A percentile compares a stretch with the other conserved stretches of the same genome.
Conservation (phyloP, 257 asterid genomes). For the Prunella vulgaris region DNA sequence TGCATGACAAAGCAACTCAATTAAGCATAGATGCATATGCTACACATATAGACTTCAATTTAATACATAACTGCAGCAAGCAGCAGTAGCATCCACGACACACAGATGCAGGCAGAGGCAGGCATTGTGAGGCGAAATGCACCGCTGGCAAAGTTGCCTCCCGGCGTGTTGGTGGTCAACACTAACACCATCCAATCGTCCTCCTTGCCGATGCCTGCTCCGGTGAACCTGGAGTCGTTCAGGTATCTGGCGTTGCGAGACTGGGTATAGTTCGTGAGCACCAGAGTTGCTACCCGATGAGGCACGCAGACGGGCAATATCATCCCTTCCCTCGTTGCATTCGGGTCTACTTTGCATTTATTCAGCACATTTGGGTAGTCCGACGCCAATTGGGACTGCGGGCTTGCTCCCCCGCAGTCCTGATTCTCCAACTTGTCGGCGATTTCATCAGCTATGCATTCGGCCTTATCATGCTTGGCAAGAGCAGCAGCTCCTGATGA, state of each 20-base stretch:
- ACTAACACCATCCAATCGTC: conserved; percentile 79
- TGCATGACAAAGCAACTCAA: no score
- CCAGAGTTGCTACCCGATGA: conserved; percentile 50
- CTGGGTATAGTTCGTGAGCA: conserved; percentile 72
- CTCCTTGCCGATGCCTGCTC: conserved; percentile 62
- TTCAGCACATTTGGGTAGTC: conserved; percentile 36
- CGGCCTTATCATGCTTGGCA: conserved; percentile 53
- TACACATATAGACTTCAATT: background rate
- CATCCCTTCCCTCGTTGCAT: conserved; percentile 54
- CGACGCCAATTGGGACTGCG: conserved; percentile 30
- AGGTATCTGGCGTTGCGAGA: conserved; percentile 43
- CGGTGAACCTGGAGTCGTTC: conserved; percentile 52
- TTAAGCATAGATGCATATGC: no score
- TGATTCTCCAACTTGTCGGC: conserved; percentile 45
- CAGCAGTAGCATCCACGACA: background rate
- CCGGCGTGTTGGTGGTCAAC: conserved; percentile 49
- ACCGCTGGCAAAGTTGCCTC: conserved; percentile 50
- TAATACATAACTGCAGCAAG: conserved; percentile 9
- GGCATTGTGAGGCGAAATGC: background rate
- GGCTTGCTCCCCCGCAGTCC: conserved; percentile 23
- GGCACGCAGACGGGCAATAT: conserved; percentile 77
- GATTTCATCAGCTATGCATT: conserved; percentile 54
- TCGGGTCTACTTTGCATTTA: conserved; percentile 57
- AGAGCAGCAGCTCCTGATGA: conserved; percentile 32
- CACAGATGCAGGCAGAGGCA: background rate